Conservation (phyloP, 148 eudicot species). For the Diospyros lotus region DNA sequence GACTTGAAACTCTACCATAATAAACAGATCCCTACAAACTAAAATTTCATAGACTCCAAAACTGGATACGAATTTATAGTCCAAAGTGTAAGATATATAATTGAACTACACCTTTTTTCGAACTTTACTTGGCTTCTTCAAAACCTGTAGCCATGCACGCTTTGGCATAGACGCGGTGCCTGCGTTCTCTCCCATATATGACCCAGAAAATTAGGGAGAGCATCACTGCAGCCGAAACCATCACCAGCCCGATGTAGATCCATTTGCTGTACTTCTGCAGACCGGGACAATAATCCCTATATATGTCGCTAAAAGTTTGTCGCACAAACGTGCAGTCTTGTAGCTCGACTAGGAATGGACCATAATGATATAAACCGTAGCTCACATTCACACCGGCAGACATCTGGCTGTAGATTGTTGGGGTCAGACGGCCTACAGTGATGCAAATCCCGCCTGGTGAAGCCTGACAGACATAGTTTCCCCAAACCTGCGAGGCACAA, state of each 20-base stretch:
- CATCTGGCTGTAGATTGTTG: slow-evolving; percentile 54
- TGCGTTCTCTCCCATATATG: slow-evolving; percentile 73
- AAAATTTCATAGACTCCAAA: no score
- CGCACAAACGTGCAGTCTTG: slow-evolving; percentile 80
- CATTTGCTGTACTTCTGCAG: slow-evolving; percentile 55
- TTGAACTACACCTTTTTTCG: no score
- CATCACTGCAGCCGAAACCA: slow-evolving; percentile 72
- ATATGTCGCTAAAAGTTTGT: slow-evolving; percentile 55
- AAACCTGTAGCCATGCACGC: slow-evolving; percentile 11
- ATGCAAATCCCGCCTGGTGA: slow-evolving; percentile 58
- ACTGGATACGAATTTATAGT: no score
- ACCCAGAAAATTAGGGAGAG: slow-evolving; percentile 80
- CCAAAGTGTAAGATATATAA: no score
- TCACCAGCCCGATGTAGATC: slow-evolving; percentile 65
- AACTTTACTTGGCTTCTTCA: slow-evolving; percentile 16
- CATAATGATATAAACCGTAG: slow-evolving; percentile 53
- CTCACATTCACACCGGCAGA: slow-evolving; percentile 59
- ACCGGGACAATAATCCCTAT: slow-evolving; percentile 56
- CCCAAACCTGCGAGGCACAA: slow-evolving; percentile 47
- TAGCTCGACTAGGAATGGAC: slow-evolving; percentile 69
- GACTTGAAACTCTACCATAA: no score
- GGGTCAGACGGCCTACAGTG: slow-evolving; percentile 74
- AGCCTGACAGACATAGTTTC: slow-evolving; percentile 54
- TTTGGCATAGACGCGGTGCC: slow-evolving; percentile 61
- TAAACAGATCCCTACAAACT: no score